phyloP scores from a whole-genome alignment of 148 eudicot species.

The Pharnaceum exiguum region DNA sequence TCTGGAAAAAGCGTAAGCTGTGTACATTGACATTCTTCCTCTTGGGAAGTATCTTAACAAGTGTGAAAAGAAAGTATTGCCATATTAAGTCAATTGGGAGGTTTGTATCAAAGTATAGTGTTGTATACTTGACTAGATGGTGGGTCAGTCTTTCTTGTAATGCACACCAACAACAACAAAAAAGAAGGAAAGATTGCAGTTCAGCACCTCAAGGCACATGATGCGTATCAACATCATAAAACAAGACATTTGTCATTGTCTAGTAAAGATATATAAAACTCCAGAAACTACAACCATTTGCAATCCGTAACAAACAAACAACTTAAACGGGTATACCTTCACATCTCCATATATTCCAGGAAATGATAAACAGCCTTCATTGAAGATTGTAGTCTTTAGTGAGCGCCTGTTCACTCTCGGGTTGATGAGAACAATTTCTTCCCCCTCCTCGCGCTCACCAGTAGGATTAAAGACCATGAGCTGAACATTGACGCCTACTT shows the following conservation, averaged over 20 bases:
- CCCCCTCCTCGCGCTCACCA: slow-evolving; percentile 91
- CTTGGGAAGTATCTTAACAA: no score
- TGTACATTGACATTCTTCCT: no score
- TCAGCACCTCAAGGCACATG: no score
- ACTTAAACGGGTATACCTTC: slow-evolving; percentile 36
- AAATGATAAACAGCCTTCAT: slow-evolving; percentile 95
- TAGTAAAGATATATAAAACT: not conserved
- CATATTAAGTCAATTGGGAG: no score
- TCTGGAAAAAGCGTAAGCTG: no score
- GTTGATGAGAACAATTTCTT: slow-evolving; percentile 91
- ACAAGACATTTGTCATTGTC: not conserved
- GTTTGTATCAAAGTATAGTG: not conserved
- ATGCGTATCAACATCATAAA: not conserved
- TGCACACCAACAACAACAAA: no score
- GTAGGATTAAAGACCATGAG: slow-evolving; percentile 95
- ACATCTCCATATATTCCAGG: slow-evolving; percentile 84
- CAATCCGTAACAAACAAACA: not conserved
- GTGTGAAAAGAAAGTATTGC: no score
- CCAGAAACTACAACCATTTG: not conserved
- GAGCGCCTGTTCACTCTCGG: slow-evolving; percentile 76
- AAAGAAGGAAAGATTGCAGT: no score
- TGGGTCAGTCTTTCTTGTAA: no score
- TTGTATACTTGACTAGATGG: no score
- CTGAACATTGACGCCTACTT: slow-evolving; percentile 91
- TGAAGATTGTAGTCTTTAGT: slow-evolving; percentile 45